Evolutionary conservation across 176 grass and related monocot genomes (phyloP).

Genomic region (Carex myosuroides): DNA sequence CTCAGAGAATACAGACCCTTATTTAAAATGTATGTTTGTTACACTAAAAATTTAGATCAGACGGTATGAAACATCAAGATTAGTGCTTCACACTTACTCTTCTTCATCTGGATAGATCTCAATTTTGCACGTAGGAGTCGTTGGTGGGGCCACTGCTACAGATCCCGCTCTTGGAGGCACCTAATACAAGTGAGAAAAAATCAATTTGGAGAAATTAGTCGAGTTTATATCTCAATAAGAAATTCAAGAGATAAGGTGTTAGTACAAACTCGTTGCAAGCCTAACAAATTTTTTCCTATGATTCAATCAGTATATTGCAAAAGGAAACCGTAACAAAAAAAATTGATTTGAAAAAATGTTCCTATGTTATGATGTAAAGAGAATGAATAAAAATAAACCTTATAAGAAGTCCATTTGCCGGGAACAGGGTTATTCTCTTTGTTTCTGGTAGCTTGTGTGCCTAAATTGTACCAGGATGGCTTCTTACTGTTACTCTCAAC

Average conservation of each 20-base stretch:
- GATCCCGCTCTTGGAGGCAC: conserved; percentile 47
- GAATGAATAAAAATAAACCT: conserved; percentile 39
- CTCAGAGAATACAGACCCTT: no score
- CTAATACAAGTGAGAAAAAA: conserved; percentile 26
- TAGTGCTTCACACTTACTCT: conserved; percentile 46
- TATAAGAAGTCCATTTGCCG: conserved; percentile 70
- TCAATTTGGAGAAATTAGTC: background rate
- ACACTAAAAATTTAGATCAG: no score
- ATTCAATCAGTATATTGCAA: background rate
- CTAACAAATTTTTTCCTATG: background rate
- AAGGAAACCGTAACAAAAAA: background rate
- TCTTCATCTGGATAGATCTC: conserved; percentile 75
- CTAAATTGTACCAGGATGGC: conserved; percentile 54
- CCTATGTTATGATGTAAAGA: background rate
- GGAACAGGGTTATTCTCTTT: conserved; percentile 81
- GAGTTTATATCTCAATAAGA: background rate
- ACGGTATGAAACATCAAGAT: background rate
- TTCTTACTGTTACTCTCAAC: conserved; percentile 28
- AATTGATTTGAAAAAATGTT: no score
- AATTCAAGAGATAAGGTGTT: background rate
- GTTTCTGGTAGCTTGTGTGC: conserved; percentile 64
- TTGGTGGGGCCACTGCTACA: conserved; percentile 25
- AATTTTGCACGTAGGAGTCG: conserved; percentile 35
- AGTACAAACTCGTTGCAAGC: background rate
- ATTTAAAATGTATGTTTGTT: background rate